Evolutionary conservation across 2,329 filamentous ascomycete species (phyloP).

Genomic region (Fusarium newnesense): DNA sequence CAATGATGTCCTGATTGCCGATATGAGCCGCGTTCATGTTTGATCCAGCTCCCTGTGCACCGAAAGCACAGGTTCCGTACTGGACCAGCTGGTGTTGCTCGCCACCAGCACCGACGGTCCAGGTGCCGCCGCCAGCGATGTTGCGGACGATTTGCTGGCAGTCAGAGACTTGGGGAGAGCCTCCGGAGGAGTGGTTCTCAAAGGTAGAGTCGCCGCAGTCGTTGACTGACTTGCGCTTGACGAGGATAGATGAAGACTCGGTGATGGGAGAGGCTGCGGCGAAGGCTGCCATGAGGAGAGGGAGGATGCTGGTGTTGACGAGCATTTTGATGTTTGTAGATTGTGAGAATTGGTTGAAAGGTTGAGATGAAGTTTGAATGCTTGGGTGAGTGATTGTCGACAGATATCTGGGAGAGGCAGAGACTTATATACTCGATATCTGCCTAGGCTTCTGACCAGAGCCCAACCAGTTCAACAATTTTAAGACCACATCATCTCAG

Average conservation of each 20-base stretch:
- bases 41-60: background rate
- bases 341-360: background rate
- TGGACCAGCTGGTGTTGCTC: background rate
- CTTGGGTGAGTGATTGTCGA: background rate
- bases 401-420: accelerated
- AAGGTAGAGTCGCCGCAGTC: background rate
- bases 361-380: background rate
- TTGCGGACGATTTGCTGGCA: background rate
- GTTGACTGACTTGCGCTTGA: background rate
- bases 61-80: background rate
- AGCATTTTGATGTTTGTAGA: background rate
- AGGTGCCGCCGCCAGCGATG: background rate
- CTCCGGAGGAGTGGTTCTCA: background rate
- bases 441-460: background rate
- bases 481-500: accelerated
- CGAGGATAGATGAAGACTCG: background rate
- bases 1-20: background rate
- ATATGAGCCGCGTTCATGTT: background rate
- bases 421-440: background rate
- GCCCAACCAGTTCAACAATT: background rate
- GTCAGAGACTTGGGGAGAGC: background rate
- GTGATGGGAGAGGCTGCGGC: background rate
- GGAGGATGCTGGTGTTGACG: background rate
- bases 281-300: background rate
- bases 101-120: background rate